Evolutionary conservation across 495 filamentous ascomycete species (phyloP).

Genomic region (Bacidia rubella): DNA sequence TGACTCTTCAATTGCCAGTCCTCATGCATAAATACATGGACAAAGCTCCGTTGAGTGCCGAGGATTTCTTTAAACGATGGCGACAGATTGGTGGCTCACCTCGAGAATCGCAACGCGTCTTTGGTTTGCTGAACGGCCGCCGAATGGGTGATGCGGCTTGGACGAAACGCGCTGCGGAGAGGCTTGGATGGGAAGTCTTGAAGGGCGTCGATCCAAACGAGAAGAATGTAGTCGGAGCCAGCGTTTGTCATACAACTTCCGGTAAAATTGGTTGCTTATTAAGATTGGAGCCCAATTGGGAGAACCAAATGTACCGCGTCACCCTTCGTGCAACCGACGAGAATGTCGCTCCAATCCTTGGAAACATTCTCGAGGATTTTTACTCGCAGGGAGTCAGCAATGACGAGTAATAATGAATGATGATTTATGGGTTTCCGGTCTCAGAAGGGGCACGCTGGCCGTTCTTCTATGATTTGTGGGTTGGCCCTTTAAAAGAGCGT

Average conservation of each 20-base stretch:
- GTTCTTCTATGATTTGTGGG: too few species aligned
- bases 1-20: conserved; percentile 84
- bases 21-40: conserved; percentile 94
- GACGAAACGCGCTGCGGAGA: conserved; percentile 53
- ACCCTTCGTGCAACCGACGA: conserved; percentile 94
- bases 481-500: too few species aligned
- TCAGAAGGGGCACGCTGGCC: too few species aligned
- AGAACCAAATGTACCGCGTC: conserved; percentile 75
- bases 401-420: not conserved
- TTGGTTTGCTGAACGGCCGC: conserved; percentile 43
- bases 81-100: conserved; percentile 87
- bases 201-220: conserved; percentile 76
- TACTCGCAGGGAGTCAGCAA: conserved; percentile 28
- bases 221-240: conserved; percentile 89
- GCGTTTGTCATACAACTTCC: conserved; percentile 69
- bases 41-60: conserved; percentile 61
- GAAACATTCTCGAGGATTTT: conserved; percentile 76
- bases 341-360: conserved; percentile 60
- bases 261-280: conserved; percentile 92
- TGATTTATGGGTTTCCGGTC: too few species aligned
- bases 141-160: conserved; percentile 42
- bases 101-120: conserved; percentile 75
- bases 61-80: conserved; percentile 98
- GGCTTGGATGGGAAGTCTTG: conserved; percentile 79
- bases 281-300: conserved; percentile 87